A percentile compares a stretch with the other conserved stretches of the same genome.
These are phyloP conservation scores for Euphorbia lathyris DNA, from an alignment of 345 rosid species.

Conservation along the genomic window DNA sequence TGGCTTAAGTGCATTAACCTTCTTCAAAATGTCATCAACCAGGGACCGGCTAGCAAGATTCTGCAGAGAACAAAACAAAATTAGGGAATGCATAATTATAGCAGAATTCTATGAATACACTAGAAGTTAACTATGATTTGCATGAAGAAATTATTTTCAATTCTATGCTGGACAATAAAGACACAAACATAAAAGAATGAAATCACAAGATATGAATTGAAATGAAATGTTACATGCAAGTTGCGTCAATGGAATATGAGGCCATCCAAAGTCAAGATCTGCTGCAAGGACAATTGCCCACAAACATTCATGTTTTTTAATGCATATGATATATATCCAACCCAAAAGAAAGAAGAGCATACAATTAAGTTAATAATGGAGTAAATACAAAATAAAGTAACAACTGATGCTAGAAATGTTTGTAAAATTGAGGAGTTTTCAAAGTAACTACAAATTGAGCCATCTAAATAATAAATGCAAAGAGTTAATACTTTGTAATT, in stretches of 20 bases:
- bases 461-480: background rate
- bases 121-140: background rate
- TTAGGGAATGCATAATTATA: background rate
- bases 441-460: background rate
- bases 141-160: background rate
- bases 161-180: background rate
- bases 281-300: too few relatives aligned
- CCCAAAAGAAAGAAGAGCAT: background rate
- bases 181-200: background rate
- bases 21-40: conserved; percentile 86
- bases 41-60: conserved; percentile 87
- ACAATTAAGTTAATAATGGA: background rate
- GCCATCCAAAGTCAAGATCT: too few relatives aligned
- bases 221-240: too few relatives aligned
- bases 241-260: too few relatives aligned
- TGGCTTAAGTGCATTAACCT: conserved; percentile 90
- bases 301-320: background rate
- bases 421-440: background rate
- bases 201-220: too few relatives aligned
- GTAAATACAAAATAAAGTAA: background rate
- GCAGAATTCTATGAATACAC: conserved; percentile 1
- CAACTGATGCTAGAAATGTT: background rate
- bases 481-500: conserved; percentile 63
- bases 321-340: background rate
- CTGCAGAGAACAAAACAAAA: conserved; percentile 31